These are phyloP conservation scores for Paramecium sexaurelia DNA, from an alignment of 73 alveolate species.

Conservation along the genomic window DNA sequence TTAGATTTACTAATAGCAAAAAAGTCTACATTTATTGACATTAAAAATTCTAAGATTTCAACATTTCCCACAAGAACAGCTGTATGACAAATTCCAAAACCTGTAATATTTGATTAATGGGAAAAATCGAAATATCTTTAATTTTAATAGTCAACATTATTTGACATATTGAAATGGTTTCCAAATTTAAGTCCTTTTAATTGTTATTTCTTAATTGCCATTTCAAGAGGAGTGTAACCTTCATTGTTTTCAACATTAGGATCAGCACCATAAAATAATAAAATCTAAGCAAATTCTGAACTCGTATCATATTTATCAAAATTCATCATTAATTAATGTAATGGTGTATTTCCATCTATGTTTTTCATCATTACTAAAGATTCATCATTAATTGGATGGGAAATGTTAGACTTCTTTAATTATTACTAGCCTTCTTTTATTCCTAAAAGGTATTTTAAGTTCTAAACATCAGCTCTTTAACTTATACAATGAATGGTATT, in stretches of 20 bases:
- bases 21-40: background rate
- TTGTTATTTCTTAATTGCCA: background rate
- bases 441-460: conserved; percentile 65
- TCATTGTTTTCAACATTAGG: conserved; percentile 29
- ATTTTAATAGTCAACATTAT: background rate
- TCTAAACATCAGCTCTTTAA: conserved; percentile 65
- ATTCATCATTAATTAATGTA: conserved; percentile 24
- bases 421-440: background rate
- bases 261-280: conserved; percentile 10
- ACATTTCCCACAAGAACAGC: conserved; percentile 77
- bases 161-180: background rate
- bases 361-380: background rate
- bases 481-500: conserved; percentile 71
- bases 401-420: background rate
- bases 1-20: background rate
- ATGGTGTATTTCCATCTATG: conserved; percentile 24
- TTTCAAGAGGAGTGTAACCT: conserved; percentile 5
- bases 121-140: background rate
- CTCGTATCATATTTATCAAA: background rate
- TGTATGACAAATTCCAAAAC: conserved; percentile 46
- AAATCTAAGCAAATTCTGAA: background rate
- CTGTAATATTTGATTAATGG: background rate
- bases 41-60: conserved; percentile 71
- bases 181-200: background rate
- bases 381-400: background rate